Conservation (phyloP, 805 yeast genomes). For the Starmerella cellae region DNA sequence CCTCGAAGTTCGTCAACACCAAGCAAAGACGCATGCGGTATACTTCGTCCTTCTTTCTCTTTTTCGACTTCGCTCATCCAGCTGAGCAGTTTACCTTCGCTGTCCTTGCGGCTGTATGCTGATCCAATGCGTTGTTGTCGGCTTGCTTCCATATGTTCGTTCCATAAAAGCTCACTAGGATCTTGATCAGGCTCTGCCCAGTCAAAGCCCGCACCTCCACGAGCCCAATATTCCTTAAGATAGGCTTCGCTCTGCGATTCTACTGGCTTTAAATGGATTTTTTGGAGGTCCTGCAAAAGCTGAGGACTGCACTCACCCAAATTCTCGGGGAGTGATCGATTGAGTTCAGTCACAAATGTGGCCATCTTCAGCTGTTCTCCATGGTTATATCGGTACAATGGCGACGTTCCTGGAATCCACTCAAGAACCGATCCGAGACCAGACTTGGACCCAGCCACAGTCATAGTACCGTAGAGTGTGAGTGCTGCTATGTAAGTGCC, state of each 20-base stretch:
- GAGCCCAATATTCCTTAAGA: conserved; percentile 74
- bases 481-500: conserved; percentile 38
- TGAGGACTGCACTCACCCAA: conserved; percentile 30
- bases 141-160: conserved; percentile 22
- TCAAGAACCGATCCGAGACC: conserved; percentile 44
- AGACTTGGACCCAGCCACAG: conserved; percentile 37
- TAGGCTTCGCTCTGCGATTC: conserved; percentile 52
- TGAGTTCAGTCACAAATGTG: conserved; percentile 51
- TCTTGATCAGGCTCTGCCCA: conserved; percentile 89
- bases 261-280: conserved; percentile 29
- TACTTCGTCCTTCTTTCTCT: conserved; percentile 14
- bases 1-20: conserved; percentile 20
- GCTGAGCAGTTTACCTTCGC: conserved; percentile 17
- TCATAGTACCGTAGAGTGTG: conserved; percentile 36
- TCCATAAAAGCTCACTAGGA: conserved; percentile 49
- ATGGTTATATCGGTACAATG: conserved; percentile 49
- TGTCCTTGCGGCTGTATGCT: conserved; percentile 19
- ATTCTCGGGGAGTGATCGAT: conserved; percentile 35
- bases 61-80: conserved; percentile 24
- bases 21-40: conserved; percentile 28
- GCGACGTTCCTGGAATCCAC: conserved; percentile 55
- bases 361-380: conserved; percentile 59
- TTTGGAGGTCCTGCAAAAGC: conserved; percentile 25
- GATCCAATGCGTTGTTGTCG: conserved; percentile 18
- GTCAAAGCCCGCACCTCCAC: conserved; percentile 73